Evolutionary conservation across 2,329 filamentous ascomycete species (phyloP).

Genomic region (Hymenoscyphus infarciens): DNA sequence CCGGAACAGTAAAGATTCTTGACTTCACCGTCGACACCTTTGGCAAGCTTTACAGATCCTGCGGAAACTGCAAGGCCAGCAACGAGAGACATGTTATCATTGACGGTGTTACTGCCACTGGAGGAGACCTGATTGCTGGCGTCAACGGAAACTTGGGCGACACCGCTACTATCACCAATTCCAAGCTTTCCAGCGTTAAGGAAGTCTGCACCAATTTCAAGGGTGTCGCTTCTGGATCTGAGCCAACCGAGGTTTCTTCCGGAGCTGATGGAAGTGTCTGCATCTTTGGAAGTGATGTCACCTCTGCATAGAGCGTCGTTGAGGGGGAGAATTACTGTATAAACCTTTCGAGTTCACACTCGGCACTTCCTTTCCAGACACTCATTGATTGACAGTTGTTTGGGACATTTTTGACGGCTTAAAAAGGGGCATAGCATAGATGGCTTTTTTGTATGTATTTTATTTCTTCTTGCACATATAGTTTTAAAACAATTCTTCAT

Average conservation of each 20-base stretch:
- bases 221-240: conserved; percentile 23
- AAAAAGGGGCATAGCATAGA: too few relatives aligned
- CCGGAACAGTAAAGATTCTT: conserved; percentile 34
- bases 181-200: conserved; percentile 28
- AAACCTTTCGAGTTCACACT: too few relatives aligned
- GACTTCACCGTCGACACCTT: conserved; percentile 43
- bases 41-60: conserved; percentile 49
- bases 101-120: conserved; percentile 41
- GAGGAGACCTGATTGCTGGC: conserved; percentile 34
- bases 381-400: too few relatives aligned
- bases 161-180: conserved; percentile 42
- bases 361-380: too few relatives aligned
- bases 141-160: conserved; percentile 51
- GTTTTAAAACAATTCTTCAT: too few relatives aligned
- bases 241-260: background rate
- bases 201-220: conserved; percentile 32
- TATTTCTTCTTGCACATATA: too few relatives aligned
- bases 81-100: conserved; percentile 36
- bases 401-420: too few relatives aligned
- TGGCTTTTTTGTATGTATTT: too few relatives aligned
- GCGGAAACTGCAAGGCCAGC: conserved; percentile 45
- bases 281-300: background rate
- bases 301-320: background rate
- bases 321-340: too few relatives aligned
- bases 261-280: conserved; percentile 6